Base-by-base conservation (phyloP, 2,329 filamentous ascomycete species). In the Fusarium clavum region DNA sequence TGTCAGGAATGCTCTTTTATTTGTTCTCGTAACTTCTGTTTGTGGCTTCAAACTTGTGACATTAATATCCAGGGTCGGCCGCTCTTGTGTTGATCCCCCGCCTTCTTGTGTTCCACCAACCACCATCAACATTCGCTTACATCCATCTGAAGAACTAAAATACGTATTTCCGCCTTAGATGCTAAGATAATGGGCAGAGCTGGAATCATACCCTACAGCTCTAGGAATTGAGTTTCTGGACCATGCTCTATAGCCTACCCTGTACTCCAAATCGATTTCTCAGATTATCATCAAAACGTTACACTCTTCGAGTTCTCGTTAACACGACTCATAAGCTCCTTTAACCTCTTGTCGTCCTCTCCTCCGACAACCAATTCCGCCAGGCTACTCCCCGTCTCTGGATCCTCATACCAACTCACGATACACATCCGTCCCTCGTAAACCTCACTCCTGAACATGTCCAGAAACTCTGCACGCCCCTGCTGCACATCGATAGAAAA, bases 331-430 rank as follows among this genome's bases (percentile, higher is more conserved):
- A 77, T 76, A 43, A 69, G 60, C 49, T 63, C 45, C 27, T 56
- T 53, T 43, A 79, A 25, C 14, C 41, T 61, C 10, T 34, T 57
- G 43, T 74, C 71, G 32, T 77, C 72, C 48, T 77, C 64, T 2
- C 57, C 77, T 2, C 78, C 77, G 7, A 80, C 64, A 18, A 75
- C 77, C 7, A 80, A 69, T 55, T 79, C 77, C 11, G 70, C 76
- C 34, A 80, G 57, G 45, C 78, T 78, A 22, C 56, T 56, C 0
- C 67, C 62, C 16, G 57, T 71, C n/a, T 70, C 70, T 6, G 55
- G 51, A 48, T 79, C 76, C 57, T 80, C 77, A 30, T 76, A 78
- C 77, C 78, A 79, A 43, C 76, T 78, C 52, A 79, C 18, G 38
- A 77, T 71, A 20, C 76, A 69, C 74, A 80, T 76, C 22, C 61